Conservation (phyloP, 352 stramenopile species). For the Lagenidium sp. region DNA sequence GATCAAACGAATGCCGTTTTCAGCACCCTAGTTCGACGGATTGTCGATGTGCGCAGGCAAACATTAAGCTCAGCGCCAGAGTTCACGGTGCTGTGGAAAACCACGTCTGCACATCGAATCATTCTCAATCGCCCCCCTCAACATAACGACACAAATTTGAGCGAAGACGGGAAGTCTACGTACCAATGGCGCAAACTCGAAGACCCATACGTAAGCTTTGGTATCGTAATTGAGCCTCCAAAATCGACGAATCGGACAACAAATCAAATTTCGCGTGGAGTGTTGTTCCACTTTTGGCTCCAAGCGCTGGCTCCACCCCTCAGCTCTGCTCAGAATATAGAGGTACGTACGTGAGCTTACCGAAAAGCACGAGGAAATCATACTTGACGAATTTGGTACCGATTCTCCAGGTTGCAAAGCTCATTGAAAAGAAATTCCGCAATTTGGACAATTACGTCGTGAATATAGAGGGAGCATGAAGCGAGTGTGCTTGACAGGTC, state of each 20-base stretch:
- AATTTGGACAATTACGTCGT: conserved; percentile 4
- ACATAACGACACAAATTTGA: background rate
- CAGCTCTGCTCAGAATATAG: conserved; percentile 3
- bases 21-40: conserved; percentile 19
- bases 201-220: conserved; percentile 20
- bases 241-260: background rate
- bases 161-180: background rate
- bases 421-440: conserved; percentile 4
- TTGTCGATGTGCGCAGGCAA: conserved; percentile 13
- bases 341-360: conserved; percentile 1
- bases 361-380: too few species aligned
- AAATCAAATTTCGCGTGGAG: conserved; percentile 1
- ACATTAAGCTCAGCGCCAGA: background rate
- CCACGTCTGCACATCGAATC: conserved; percentile 16
- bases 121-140: conserved; percentile 5
- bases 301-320: conserved; percentile 15
- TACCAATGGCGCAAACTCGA: conserved; percentile 21
- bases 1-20: conserved; percentile 15
- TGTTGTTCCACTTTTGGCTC: conserved; percentile 20
- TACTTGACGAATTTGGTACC: background rate
- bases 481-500: too few species aligned
- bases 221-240: conserved; percentile 22
- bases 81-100: conserved; percentile 30
- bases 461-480: background rate
- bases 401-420: conserved; percentile 7